These are phyloP conservation scores for Fusarium incarnatum DNA, from an alignment of 2,329 filamentous ascomycete species.

Conservation along the genomic window DNA sequence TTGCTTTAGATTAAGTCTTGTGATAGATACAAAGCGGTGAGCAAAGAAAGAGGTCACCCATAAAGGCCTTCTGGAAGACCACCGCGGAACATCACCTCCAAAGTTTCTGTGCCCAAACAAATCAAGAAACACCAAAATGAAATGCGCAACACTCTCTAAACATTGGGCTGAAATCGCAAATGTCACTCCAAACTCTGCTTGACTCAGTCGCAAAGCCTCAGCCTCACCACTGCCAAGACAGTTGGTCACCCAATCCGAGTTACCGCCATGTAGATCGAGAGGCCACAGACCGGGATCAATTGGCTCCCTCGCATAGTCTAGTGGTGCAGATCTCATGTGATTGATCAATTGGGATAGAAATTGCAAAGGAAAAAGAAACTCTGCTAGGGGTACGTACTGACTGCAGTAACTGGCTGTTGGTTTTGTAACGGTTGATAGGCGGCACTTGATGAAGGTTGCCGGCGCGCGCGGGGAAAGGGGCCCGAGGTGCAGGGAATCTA, in stretches of 20 bases:
- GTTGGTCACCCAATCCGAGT: neutral
- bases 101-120: neutral
- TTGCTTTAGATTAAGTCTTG: neutral
- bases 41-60: neutral
- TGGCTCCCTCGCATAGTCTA: neutral
- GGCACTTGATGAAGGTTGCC: constrained; percentile 17
- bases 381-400: neutral
- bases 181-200: constrained; percentile 10
- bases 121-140: neutral
- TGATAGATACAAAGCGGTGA: neutral
- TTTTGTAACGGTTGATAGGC: constrained; percentile 2
- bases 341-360: neutral
- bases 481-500: neutral
- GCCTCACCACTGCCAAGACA: constrained; percentile 15
- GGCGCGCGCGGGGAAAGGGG: constrained; percentile 14
- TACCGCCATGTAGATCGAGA: neutral
- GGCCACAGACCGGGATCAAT: neutral
- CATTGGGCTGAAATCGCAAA: neutral
- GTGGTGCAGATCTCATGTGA: neutral
- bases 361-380: constrained; percentile 5
- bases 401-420: neutral
- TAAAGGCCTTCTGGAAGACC: neutral
- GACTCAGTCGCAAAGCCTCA: constrained; percentile 21
- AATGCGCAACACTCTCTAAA: neutral
- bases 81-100: neutral